Base-by-base conservation (phyloP, 2,329 filamentous ascomycete genomes). In the Pseudogymnoascus sp. region DNA sequence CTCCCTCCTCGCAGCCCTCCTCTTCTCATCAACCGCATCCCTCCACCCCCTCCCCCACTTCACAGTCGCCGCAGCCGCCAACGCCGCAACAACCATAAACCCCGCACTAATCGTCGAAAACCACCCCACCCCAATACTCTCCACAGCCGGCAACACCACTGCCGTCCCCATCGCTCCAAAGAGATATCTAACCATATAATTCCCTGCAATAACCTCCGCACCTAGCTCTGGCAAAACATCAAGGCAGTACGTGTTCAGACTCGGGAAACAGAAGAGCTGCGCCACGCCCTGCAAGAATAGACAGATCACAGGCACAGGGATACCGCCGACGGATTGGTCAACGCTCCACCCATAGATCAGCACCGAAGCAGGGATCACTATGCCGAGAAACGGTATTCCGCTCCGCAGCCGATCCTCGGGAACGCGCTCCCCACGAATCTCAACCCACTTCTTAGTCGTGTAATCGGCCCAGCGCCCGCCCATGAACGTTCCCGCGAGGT, bases 81-180 rank as follows among this genome's bases (percentile, higher is more conserved):
- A 31, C 26, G 62, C 64, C 64, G 68, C 69, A 1, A 75, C 68
- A 0, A 83, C 71, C 60, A 89, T 70, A 65, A 88, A 88, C 0
- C 75, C 63, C 0, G 85, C 82, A 60, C 80, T 84, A 64, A 92
- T 86, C 1, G 89, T 92, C 54, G 82, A 86, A 72, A 92, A 93
- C 88, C 89, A 93, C 0, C 90, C 91, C 0, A 93, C 86, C 3
- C 91, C 90, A 63, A 95, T 87, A 31, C 75, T 77, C 65, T 91
- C 78, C n/a, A 92, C 81, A 0, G 86, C 88, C 0, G 91, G 91
- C 64, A 95, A 77, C 63, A 89, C 89, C 1, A 85, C 83, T 0
- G 88, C 90, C 2, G 86, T 89, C 0, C 85, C 89, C 4, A 84
- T 75, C 10, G 88, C 89, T 0, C 86, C 90, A 68, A 92, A 89